Conservation (phyloP, 2,329 filamentous ascomycete species). For the Microcera coccophila region DNA sequence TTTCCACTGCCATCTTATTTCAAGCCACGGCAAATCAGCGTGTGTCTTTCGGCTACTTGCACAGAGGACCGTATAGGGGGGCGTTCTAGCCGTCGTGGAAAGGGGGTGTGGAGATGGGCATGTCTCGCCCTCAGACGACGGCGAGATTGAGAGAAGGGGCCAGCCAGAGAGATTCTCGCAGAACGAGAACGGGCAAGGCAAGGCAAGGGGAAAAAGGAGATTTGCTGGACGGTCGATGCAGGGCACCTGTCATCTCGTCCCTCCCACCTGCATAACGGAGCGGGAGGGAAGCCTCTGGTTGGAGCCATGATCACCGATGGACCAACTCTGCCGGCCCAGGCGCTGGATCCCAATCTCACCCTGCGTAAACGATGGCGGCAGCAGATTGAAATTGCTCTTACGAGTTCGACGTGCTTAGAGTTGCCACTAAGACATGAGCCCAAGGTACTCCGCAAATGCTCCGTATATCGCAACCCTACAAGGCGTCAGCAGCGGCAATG, state of each 20-base stretch:
- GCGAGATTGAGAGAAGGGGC: slow-evolving; percentile 13
- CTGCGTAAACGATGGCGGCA: neutral
- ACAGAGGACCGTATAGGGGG: slow-evolving; percentile 11
- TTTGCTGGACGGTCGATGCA: too few species aligned
- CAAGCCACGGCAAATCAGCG: slow-evolving; percentile 16
- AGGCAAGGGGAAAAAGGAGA: too few species aligned
- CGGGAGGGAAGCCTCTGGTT: neutral
- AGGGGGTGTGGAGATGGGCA: slow-evolving; percentile 6
- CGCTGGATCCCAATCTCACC: neutral
- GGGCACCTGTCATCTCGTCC: too few species aligned
- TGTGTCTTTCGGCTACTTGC: neutral
- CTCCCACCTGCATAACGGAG: slow-evolving; percentile 18
- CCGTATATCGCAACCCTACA: too few species aligned
- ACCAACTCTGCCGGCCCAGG: neutral
- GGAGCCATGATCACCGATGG: neutral
- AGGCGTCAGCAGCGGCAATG: too few species aligned
- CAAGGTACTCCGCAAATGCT: too few species aligned
- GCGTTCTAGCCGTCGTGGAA: slow-evolving; percentile 1
- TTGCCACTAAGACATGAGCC: too few species aligned
- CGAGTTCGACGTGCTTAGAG: neutral
- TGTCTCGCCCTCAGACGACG: slow-evolving; percentile 1
- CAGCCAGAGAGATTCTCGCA: too few species aligned
- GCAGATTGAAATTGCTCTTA: neutral
- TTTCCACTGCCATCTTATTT: slow-evolving; percentile 13
- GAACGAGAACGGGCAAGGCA: slow-evolving; percentile 6